Conservation (phyloP, 345 rosid species). For the Citrus reticulata region DNA sequence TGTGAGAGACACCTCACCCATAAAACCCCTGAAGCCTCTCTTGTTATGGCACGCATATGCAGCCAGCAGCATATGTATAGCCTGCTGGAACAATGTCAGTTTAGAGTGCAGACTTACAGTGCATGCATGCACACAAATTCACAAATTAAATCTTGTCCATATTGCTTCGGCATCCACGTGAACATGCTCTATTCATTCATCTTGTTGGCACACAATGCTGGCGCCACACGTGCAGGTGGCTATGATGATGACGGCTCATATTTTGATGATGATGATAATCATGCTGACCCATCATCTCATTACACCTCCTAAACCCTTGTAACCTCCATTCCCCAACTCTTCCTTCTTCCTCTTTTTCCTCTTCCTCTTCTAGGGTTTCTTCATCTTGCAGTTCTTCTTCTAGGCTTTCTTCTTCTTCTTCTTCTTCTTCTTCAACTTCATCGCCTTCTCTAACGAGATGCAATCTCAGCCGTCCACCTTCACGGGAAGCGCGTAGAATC, state of each 20-base stretch:
- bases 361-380: conserved; percentile 13
- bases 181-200: conserved; percentile 25
- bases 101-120: no score
- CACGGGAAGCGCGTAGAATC: conserved; percentile 47
- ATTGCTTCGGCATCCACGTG: conserved; percentile 7
- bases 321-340: conserved; percentile 9
- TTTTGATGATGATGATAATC: conserved; percentile 18
- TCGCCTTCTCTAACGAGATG: conserved; percentile 33
- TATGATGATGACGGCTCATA: conserved; percentile 14
- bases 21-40: no score
- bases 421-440: background rate
- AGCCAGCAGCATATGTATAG: no score
- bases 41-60: no score
- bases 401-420: no score
- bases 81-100: no score
- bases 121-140: background rate
- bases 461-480: conserved; percentile 66
- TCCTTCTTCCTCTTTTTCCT: conserved; percentile 11
- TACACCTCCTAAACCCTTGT: conserved; percentile 45
- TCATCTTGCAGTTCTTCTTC: conserved; percentile 2
- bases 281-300: conserved; percentile 22
- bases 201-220: conserved; percentile 61
- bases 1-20: no score
- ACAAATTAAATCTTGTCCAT: no score
- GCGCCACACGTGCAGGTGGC: conserved; percentile 46